Conservation (phyloP, 2,329 filamentous ascomycete species). For the Pseudocercospora macadamiae region DNA sequence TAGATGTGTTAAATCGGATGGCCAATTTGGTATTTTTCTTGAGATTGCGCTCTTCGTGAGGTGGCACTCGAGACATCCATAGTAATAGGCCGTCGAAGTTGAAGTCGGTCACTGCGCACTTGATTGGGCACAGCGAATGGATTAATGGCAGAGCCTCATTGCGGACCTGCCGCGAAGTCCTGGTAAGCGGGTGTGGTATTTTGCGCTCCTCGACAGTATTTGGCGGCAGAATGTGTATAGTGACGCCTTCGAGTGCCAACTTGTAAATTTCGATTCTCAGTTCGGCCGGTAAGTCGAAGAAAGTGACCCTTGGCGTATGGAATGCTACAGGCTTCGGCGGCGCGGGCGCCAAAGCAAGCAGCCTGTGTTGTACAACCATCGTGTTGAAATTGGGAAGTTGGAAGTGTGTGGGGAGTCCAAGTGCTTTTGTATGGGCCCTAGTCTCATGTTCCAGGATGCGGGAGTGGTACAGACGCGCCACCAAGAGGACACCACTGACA, state of each 20-base stretch:
- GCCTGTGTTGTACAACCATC: conserved; percentile 20
- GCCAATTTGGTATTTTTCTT: conserved; percentile 33
- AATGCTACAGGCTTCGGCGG: conserved; percentile 20
- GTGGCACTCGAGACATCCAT: conserved; percentile 35
- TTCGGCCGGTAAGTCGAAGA: conserved; percentile 39
- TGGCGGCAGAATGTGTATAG: conserved; percentile 35
- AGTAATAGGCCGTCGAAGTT: conserved; percentile 36
- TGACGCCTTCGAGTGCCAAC: conserved; percentile 33
- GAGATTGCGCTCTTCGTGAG: conserved; percentile 32
- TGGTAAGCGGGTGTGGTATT: conserved; percentile 32
- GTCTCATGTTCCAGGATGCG: conserved; percentile 13
- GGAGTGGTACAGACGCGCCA: conserved; percentile 17
- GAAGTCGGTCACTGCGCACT: conserved; percentile 37
- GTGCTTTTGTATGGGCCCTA: conserved; percentile 1
- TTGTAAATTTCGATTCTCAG: conserved; percentile 39
- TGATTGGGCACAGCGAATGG: conserved; percentile 34
- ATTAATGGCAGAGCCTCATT: conserved; percentile 38
- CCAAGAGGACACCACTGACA: conserved; percentile 4
- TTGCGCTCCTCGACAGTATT: conserved; percentile 22
- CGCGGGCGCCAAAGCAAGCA: conserved; percentile 21
- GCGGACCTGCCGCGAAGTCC: conserved; percentile 34
- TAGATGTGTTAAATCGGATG: conserved; percentile 32
- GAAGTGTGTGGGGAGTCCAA: conserved; percentile 6
- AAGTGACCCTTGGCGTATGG: conserved; percentile 21
- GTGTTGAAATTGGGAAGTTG: conserved; percentile 9